Evolutionary conservation across 495 filamentous ascomycete genomes (phyloP).

Genomic region (Sordaria brevicollis): DNA sequence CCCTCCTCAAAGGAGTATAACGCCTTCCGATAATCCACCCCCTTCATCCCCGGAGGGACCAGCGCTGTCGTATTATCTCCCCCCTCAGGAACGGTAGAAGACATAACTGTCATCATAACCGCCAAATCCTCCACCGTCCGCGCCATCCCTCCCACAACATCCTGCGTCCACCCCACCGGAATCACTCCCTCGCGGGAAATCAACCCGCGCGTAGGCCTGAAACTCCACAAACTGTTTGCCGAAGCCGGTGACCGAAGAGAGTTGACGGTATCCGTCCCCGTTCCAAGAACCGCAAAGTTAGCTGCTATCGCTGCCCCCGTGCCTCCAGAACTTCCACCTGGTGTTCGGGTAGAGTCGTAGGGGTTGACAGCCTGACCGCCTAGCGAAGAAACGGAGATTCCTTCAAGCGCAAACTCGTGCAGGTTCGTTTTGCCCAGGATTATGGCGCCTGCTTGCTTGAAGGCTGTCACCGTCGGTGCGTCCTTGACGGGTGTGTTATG

Average conservation of each 20-base stretch:
- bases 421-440: slow-evolving; percentile 57
- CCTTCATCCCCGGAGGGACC: slow-evolving; percentile 21
- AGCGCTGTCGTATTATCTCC: slow-evolving; percentile 33
- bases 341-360: slow-evolving; percentile 49
- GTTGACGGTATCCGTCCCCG: slow-evolving; percentile 57
- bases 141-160: slow-evolving; percentile 50
- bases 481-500: slow-evolving; percentile 34
- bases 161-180: slow-evolving; percentile 52
- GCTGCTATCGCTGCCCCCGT: slow-evolving; percentile 51
- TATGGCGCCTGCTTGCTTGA: slow-evolving; percentile 49
- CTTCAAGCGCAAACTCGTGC: slow-evolving; percentile 55
- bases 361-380: slow-evolving; percentile 56
- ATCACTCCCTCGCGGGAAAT: slow-evolving; percentile 45
- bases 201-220: slow-evolving; percentile 48
- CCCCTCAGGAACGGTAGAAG: slow-evolving; percentile 30
- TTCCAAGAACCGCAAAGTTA: slow-evolving; percentile 45
- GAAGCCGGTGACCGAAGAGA: slow-evolving; percentile 51
- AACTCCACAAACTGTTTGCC: slow-evolving; percentile 51
- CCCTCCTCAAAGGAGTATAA: slow-evolving; percentile 18
- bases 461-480: slow-evolving; percentile 37
- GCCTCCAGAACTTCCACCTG: slow-evolving; percentile 55
- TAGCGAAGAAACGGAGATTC: slow-evolving; percentile 46
- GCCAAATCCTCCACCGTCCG: slow-evolving; percentile 43
- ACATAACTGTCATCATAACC: slow-evolving; percentile 47
- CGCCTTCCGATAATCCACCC: slow-evolving; percentile 31